phyloP scores from a whole-genome alignment of 179 eudicot species.

The Vitellaria paradoxa region DNA sequence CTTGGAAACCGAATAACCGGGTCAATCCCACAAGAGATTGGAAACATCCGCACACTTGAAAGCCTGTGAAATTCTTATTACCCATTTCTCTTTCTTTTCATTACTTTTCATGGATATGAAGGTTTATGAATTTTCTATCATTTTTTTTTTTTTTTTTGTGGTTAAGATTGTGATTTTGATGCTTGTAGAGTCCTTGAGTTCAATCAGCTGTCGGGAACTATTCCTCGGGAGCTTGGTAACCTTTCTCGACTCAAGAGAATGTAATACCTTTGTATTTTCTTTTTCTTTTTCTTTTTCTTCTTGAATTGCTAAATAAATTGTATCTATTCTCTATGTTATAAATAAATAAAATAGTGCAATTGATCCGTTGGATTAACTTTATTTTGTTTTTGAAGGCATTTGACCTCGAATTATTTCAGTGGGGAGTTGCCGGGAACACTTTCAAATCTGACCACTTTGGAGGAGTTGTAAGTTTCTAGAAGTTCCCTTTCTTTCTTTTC shows the following conservation, averaged over 20 bases:
- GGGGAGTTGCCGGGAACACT: constrained; percentile 35
- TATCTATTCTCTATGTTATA: no score
- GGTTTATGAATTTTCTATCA: neutral
- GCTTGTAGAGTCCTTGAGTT: constrained; percentile 23
- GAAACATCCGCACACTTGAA: constrained; percentile 32
- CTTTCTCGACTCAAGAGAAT: constrained; percentile 27
- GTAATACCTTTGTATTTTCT: constrained; percentile 11
- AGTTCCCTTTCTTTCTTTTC: neutral
- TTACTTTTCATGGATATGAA: neutral
- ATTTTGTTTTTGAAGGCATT: neutral
- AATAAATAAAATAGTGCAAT: no score
- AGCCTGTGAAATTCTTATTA: constrained; percentile 21
- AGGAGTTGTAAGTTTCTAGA: constrained; percentile 24
- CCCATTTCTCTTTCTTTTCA: neutral
- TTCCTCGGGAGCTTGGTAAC: constrained; percentile 37
- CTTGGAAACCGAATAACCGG: constrained; percentile 36
- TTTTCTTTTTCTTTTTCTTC: neutral
- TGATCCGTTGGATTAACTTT: no score
- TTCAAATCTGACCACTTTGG: constrained; percentile 29
- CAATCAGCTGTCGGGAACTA: constrained; percentile 41
- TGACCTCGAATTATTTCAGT: constrained; percentile 34
- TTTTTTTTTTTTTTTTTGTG: neutral
- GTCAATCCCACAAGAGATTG: constrained; percentile 31
- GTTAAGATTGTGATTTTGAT: neutral
- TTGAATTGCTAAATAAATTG: no score